Conservation (phyloP, 1,139 yeast genomes). For the Saccharomyces uvarum region DNA sequence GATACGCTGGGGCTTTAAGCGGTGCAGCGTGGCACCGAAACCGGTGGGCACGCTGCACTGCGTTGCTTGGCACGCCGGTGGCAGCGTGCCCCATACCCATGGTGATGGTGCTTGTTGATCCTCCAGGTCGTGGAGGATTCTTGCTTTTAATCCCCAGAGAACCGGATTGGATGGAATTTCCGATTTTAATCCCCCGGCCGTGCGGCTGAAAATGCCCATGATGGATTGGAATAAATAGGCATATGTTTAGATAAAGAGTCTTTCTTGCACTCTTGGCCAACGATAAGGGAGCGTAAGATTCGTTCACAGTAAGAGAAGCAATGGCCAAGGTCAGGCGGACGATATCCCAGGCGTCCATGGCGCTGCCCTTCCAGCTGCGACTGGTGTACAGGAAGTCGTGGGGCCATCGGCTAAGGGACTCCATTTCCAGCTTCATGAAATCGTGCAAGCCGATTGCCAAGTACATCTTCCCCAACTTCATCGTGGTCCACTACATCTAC, state of each 20-base stretch:
- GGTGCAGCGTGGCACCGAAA: too few relatives aligned
- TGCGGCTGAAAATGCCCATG: background rate
- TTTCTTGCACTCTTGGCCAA: background rate
- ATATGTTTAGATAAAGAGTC: background rate
- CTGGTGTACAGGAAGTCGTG: constrained; percentile 24
- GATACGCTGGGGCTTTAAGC: too few relatives aligned
- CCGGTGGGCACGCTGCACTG: too few relatives aligned
- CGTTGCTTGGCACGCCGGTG: too few relatives aligned
- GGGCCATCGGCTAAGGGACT: constrained; percentile 33
- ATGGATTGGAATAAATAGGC: background rate
- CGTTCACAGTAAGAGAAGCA: background rate
- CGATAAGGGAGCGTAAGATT: background rate
- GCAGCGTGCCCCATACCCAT: too few relatives aligned
- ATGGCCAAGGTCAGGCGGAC: background rate
- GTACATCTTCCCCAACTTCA: constrained; percentile 60
- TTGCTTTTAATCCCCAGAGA: background rate
- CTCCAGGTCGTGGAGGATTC: background rate
- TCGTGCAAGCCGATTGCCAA: constrained; percentile 41
- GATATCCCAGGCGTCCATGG: background rate
- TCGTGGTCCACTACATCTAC: constrained; percentile 68
- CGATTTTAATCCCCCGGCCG: background rate
- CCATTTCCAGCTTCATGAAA: constrained; percentile 22
- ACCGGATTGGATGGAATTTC: background rate
- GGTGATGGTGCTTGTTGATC: background rate
- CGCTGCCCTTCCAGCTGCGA: background rate